These are phyloP conservation scores for Boletus rubroflammeus DNA, from an alignment of 768 basidiomycete genomes.

Conservation along the genomic window DNA sequence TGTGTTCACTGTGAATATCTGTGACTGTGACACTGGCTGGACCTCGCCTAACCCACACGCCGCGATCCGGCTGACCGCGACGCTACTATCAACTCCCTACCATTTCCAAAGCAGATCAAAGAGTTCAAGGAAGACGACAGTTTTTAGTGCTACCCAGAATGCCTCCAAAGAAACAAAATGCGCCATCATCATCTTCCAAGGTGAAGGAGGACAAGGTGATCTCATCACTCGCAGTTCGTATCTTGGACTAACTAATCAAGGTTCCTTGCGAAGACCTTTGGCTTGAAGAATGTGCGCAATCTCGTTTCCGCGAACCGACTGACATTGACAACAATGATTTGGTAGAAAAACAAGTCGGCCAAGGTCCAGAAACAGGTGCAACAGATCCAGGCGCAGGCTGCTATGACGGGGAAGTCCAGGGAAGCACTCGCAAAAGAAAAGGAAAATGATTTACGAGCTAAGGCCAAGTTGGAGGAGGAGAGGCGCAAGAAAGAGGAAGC, in stretches of 20 bases:
- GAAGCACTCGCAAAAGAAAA: constrained; percentile 80
- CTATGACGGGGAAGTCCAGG: constrained; percentile 74
- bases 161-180: constrained; percentile 78
- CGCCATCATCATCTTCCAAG: constrained; percentile 54
- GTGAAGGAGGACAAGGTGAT: constrained; percentile 79
- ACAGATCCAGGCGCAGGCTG: constrained; percentile 73
- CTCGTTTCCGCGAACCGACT: constrained; percentile 2
- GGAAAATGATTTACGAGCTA: constrained; percentile 73
- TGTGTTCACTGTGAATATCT: background rate
- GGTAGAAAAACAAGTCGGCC: constrained; percentile 89
- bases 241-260: constrained; percentile 26
- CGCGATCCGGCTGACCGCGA: background rate
- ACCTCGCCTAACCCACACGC: background rate
- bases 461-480: constrained; percentile 75
- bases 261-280: constrained; percentile 64
- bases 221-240: constrained; percentile 15
- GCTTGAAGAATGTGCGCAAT: constrained; percentile 76
- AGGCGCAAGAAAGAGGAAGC: constrained; percentile 84
- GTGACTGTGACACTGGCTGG: constrained; percentile 1
- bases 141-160: constrained; percentile 34
- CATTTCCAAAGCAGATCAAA: background rate
- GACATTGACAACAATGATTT: constrained; percentile 5
- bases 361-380: constrained; percentile 88
- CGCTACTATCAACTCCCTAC: background rate
- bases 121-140: background rate